A percentile compares a stretch with the other conserved stretches of the same genome.
phyloP scores from a whole-genome alignment of 192 early-diverging fungal genomes.

The Neocallimastix lanati region DNA sequence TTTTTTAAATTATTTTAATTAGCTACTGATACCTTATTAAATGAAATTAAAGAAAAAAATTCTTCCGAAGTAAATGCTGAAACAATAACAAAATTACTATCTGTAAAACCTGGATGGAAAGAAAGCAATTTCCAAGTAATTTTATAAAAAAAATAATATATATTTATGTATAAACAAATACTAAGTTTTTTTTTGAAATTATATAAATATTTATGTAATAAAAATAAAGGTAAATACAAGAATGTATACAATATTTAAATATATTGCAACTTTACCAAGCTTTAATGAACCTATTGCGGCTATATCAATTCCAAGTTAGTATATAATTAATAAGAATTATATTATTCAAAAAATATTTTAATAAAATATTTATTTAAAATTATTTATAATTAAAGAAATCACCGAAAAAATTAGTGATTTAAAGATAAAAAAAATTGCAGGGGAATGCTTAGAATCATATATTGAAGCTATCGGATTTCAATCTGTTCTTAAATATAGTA shows the following conservation, averaged over 20 bases:
- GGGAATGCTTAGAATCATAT: constrained; percentile 57
- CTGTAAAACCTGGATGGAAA: constrained; percentile 84
- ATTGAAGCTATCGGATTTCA: constrained; percentile 58
- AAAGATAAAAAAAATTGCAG: constrained; percentile 73
- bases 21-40: constrained; percentile 52
- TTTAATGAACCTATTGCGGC: constrained; percentile 58
- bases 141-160: not conserved
- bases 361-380: too few species aligned
- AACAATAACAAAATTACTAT: constrained; percentile 56
- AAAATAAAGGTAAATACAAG: not conserved
- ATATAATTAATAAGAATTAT: too few species aligned
- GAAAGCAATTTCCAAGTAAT: constrained; percentile 86
- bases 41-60: constrained; percentile 35
- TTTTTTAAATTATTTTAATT: too few species aligned
- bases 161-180: too few species aligned
- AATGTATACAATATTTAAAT: not conserved
- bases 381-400: constrained; percentile 41
- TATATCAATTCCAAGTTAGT: constrained; percentile 38
- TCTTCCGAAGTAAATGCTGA: constrained; percentile 47
- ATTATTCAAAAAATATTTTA: too few species aligned
- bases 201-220: too few species aligned
- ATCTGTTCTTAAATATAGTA: constrained; percentile 56
- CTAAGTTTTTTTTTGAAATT: too few species aligned
- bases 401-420: constrained; percentile 89
- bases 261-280: constrained; percentile 16